phyloP scores from a whole-genome alignment of 257 asterid genomes.

The Solanum gandarillasii region DNA sequence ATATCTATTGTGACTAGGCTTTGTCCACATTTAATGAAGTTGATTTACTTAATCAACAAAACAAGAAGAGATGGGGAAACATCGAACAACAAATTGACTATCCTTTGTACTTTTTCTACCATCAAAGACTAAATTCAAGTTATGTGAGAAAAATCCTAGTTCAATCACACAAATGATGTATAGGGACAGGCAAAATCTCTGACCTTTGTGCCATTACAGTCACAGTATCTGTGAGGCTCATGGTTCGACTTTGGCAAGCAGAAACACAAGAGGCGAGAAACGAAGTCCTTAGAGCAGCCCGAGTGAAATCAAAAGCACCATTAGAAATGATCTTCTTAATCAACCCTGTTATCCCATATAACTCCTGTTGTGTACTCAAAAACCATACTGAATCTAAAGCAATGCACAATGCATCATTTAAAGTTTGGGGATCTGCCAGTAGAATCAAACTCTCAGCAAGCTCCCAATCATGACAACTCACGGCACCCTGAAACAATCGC shows the following conservation, averaged over 20 bases:
- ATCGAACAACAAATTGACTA: background rate
- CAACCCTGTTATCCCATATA: conserved; percentile 71
- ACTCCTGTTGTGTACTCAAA: conserved; percentile 61
- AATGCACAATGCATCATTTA: conserved; percentile 88
- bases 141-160: background rate
- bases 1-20: background rate
- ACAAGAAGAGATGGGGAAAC: background rate
- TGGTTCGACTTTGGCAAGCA: conserved; percentile 93
- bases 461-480: conserved; percentile 94
- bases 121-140: background rate
- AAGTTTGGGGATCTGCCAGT: conserved; percentile 91
- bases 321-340: conserved; percentile 73
- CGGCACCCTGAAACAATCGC: conserved; percentile 89
- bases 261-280: conserved; percentile 98
- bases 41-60: background rate
- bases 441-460: conserved; percentile 79
- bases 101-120: background rate
- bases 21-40: background rate
- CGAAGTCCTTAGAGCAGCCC: conserved; percentile 95
- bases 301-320: conserved; percentile 91
- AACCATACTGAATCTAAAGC: conserved; percentile 95
- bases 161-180: background rate
- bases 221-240: conserved; percentile 98
- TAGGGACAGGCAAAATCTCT: background rate
- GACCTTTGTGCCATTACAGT: conserved; percentile 98